Evolutionary conservation across 2,329 filamentous ascomycete genomes (phyloP).

Genomic region (Chalaropsis thielavioides): DNA sequence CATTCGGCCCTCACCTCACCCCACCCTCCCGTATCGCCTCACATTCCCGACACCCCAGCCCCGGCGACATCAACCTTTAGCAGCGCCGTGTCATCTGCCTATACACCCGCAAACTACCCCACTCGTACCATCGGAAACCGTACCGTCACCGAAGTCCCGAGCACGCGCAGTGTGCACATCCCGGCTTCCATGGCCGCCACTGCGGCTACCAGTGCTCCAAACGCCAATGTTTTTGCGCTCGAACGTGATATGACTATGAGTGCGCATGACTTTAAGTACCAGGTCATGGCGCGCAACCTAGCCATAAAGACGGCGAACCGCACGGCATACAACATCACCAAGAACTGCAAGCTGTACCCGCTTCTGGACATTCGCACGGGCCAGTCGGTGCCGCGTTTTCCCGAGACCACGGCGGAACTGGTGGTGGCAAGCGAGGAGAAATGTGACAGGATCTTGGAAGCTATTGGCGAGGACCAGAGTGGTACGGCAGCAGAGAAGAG

Average conservation of each 20-base stretch:
- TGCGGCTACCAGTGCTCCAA: background rate
- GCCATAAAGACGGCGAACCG: constrained; percentile 14
- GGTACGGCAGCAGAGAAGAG: constrained; percentile 2
- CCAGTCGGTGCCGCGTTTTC: background rate
- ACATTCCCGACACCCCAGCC: background rate
- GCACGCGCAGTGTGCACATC: background rate
- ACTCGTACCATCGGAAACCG: background rate
- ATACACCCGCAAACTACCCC: background rate
- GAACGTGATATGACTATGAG: background rate
- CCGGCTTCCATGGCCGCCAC: background rate
- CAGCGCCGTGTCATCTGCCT: background rate
- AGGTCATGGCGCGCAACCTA: background rate
- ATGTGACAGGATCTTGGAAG: background rate
- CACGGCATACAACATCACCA: constrained; percentile 7
- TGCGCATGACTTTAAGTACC: background rate
- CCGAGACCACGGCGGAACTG: background rate
- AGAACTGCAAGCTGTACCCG: constrained; percentile 7
- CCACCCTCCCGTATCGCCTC: background rate
- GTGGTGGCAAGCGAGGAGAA: background rate
- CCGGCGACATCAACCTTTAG: background rate
- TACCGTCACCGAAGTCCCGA: background rate
- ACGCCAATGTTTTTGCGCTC: background rate
- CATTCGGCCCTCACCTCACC: background rate
- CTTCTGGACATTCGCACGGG: constrained; percentile 9
- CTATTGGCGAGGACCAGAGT: background rate